Conservation (phyloP, 768 basidiomycete species). For the Boletus rubroflammeus region DNA sequence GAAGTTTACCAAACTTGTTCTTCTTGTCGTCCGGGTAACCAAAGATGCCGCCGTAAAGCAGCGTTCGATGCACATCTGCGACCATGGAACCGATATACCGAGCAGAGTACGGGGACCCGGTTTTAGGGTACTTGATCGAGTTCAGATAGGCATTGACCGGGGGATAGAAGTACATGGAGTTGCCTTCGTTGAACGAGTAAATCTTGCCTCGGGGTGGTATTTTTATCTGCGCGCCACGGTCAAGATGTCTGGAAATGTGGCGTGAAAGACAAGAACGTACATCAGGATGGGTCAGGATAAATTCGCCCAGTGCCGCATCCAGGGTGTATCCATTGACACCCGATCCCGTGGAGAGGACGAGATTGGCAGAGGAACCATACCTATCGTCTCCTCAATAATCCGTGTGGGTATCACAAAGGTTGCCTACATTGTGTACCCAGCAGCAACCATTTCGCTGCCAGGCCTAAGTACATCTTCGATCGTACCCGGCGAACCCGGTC, state of each 20-base stretch:
- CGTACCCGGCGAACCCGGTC: slow-evolving; percentile 71
- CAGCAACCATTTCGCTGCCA: slow-evolving; percentile 95
- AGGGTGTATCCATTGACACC: slow-evolving; percentile 99
- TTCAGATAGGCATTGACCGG: slow-evolving; percentile 81
- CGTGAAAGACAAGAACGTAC: slow-evolving; percentile 39
- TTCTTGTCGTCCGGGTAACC: slow-evolving; percentile 99
- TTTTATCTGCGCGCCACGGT: slow-evolving; percentile 57
- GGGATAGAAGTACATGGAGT: slow-evolving; percentile 88
- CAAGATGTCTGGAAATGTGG: not conserved
- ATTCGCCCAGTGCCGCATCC: slow-evolving; percentile 93
- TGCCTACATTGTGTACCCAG: slow-evolving; percentile 91
- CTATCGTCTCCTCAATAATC: slow-evolving; percentile 31
- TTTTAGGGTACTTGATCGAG: slow-evolving; percentile 84
- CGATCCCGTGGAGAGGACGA: slow-evolving; percentile 90
- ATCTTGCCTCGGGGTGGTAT: slow-evolving; percentile 96
- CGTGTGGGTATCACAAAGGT: not conserved
- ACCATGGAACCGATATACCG: slow-evolving; percentile 99
- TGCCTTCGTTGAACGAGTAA: slow-evolving; percentile 99
- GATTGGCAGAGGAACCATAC: slow-evolving; percentile 95
- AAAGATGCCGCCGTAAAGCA: slow-evolving; percentile 97
- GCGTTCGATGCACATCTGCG: slow-evolving; percentile 93
- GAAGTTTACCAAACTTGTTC: slow-evolving; percentile 91
- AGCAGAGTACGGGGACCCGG: slow-evolving; percentile 80
- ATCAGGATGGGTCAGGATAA: slow-evolving; percentile 97
- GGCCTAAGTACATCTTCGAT: slow-evolving; percentile 88